These are phyloP conservation scores for Colletotrichum plurivorum DNA, from an alignment of 2,329 filamentous ascomycete genomes.

Conservation along the genomic window DNA sequence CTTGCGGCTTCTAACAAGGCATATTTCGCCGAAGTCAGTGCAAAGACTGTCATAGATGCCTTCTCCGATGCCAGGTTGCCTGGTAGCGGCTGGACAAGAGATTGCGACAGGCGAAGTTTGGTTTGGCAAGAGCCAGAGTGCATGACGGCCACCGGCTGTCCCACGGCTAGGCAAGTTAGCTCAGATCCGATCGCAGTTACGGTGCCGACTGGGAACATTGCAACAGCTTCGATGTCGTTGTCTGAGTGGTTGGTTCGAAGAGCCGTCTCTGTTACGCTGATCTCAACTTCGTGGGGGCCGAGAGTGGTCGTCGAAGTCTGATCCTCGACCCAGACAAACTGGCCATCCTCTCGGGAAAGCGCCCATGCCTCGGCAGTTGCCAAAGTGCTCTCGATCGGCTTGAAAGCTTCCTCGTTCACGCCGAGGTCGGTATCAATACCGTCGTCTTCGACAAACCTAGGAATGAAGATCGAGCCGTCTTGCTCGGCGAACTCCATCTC, in stretches of 20 bases:
- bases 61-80: not conserved
- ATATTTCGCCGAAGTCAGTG: not conserved
- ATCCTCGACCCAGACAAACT: not conserved
- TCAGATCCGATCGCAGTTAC: not conserved
- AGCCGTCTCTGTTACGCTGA: not conserved
- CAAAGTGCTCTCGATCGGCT: not conserved
- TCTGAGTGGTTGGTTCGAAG: not conserved
- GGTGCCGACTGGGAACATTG: not conserved
- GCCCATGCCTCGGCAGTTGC: too few relatives aligned
- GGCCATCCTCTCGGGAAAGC: not conserved
- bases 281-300: not conserved
- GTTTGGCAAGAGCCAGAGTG: slow-evolving; percentile 1
- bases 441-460: slow-evolving; percentile 31
- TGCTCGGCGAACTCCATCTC: slow-evolving; percentile 41
- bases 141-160: slow-evolving; percentile 3
- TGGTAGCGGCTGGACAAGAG: not conserved
- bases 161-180: not conserved
- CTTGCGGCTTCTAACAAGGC: slow-evolving; percentile 48
- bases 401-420: not conserved
- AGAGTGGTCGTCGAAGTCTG: not conserved
- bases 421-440: slow-evolving; percentile 23
- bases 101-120: not conserved
- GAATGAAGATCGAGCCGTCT: slow-evolving; percentile 31
- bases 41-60: not conserved
- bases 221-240: not conserved